Conservation (phyloP, 2,329 filamentous ascomycete genomes). For the Cercospora sesami region DNA sequence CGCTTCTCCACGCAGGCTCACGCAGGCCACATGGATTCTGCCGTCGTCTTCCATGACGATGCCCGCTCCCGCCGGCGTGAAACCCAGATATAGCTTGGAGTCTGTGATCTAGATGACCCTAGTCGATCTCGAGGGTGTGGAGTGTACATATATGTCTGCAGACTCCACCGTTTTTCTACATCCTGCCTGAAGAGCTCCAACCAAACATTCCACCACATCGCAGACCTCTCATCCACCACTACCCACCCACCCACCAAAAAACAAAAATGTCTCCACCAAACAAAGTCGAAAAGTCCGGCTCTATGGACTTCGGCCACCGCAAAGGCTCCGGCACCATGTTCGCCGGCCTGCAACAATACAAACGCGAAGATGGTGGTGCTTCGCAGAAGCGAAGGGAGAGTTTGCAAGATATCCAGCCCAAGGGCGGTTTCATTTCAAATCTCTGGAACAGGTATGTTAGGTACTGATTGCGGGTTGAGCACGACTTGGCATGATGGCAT, state of each 20-base stretch:
- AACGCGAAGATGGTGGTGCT: slow-evolving; percentile 14
- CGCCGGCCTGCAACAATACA: slow-evolving; percentile 22
- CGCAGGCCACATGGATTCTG: neutral
- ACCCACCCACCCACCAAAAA: neutral
- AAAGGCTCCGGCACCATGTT: slow-evolving; percentile 17
- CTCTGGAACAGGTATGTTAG: slow-evolving; percentile 18
- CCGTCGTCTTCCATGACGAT: neutral
- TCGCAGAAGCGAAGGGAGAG: slow-evolving; percentile 12
- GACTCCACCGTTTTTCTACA: neutral
- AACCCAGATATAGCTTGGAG: neutral
- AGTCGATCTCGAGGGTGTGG: neutral
- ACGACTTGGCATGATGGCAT: neutral
- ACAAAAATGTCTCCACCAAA: slow-evolving; percentile 15
- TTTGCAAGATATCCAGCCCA: slow-evolving; percentile 19
- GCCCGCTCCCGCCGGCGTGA: neutral
- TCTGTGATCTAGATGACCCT: neutral
- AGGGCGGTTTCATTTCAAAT: slow-evolving; percentile 15
- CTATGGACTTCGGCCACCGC: slow-evolving; percentile 19
- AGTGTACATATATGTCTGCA: neutral
- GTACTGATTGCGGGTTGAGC: neutral
- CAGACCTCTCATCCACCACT: neutral
- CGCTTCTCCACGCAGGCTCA: neutral
- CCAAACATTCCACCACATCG: neutral
- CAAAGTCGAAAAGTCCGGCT: slow-evolving; percentile 18
- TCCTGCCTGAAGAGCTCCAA: no score